phyloP scores from a whole-genome alignment of 192 early-diverging fungal species.

The Podila minutissima region DNA sequence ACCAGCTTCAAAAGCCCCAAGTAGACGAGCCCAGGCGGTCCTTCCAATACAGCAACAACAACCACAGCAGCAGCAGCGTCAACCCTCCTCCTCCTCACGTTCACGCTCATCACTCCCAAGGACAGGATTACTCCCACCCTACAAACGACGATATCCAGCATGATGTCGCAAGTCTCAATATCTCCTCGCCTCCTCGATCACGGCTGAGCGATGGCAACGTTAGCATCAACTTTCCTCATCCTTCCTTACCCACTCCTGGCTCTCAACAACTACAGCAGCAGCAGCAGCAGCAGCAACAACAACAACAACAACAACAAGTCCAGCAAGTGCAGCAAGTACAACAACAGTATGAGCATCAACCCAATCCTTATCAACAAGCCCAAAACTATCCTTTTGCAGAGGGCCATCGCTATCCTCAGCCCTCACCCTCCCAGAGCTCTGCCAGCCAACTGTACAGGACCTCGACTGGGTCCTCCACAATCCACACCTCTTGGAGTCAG shows the following conservation, averaged over 20 bases:
- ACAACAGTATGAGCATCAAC: slow-evolving; percentile 17
- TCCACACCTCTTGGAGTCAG: slow-evolving; percentile 46
- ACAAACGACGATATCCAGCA: slow-evolving; percentile 28
- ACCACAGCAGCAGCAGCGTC: neutral
- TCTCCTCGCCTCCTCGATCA: slow-evolving; percentile 41
- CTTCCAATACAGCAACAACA: slow-evolving; percentile 21
- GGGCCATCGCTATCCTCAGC: slow-evolving; percentile 34
- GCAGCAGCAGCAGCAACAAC: slow-evolving; percentile 4
- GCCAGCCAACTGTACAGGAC: slow-evolving; percentile 35
- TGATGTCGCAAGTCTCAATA: slow-evolving; percentile 42
- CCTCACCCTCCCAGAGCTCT: slow-evolving; percentile 29
- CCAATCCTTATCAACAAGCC: slow-evolving; percentile 7
- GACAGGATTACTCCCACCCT: slow-evolving; percentile 1
- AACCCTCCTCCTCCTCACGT: too few species aligned
- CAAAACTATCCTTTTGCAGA: slow-evolving; percentile 28
- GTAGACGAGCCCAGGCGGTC: slow-evolving; percentile 28
- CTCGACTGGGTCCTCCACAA: slow-evolving; percentile 47
- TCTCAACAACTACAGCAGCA: slow-evolving; percentile 9
- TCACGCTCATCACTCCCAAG: neutral
- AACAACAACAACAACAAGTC: neutral
- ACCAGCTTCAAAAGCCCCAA: slow-evolving; percentile 4
- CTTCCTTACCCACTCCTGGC: neutral
- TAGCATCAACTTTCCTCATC: slow-evolving; percentile 4
- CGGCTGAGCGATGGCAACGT: slow-evolving; percentile 14
- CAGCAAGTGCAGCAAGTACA: neutral